phyloP scores from a whole-genome alignment of 208 protist genomes.

The Herpetomonas tarakana region DNA sequence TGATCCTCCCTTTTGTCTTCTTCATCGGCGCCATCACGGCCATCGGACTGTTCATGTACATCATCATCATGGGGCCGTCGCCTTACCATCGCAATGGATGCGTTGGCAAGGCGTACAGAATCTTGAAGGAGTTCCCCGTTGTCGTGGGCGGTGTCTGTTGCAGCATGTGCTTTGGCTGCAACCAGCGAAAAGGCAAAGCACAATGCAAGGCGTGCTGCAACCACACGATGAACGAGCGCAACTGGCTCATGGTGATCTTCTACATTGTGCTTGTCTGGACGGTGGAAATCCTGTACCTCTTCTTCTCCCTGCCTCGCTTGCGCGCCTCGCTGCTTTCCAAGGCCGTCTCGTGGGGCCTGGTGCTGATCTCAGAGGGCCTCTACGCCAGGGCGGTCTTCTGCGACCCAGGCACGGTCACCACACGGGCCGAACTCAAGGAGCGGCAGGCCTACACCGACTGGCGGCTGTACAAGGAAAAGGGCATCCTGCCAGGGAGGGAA shows the following conservation, averaged over 20 bases:
- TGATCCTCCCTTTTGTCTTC: conserved; percentile 24
- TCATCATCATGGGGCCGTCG: conserved; percentile 87
- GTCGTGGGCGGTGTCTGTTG: conserved; percentile 43
- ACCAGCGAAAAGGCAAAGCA: conserved; percentile 30
- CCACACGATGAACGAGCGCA: conserved; percentile 47
- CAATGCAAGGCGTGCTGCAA: conserved; percentile 33
- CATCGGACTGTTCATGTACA: conserved; percentile 69
- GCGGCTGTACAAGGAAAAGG: neutral
- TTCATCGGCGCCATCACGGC: conserved; percentile 36
- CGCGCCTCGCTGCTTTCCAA: conserved; percentile 43
- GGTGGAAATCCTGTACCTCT: conserved; percentile 77
- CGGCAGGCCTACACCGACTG: conserved; percentile 16
- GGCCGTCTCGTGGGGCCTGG: conserved; percentile 47
- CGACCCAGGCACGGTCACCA: conserved; percentile 85
- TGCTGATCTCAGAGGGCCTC: conserved; percentile 55
- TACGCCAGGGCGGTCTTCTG: conserved; percentile 66
- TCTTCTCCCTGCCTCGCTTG: conserved; percentile 51
- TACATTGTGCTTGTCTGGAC: conserved; percentile 85
- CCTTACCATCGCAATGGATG: conserved; percentile 83
- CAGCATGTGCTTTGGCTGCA: conserved; percentile 43
- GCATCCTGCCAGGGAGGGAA: neutral
- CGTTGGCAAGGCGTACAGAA: conserved; percentile 59
- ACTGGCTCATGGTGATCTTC: conserved; percentile 84
- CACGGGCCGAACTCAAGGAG: conserved; percentile 22
- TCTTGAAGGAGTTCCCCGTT: conserved; percentile 27